A percentile compares a stretch with the other conserved stretches of the same genome.
These are phyloP conservation scores for Sarcodon sp. DNA, from an alignment of 768 basidiomycete genomes.

Conservation along the genomic window DNA sequence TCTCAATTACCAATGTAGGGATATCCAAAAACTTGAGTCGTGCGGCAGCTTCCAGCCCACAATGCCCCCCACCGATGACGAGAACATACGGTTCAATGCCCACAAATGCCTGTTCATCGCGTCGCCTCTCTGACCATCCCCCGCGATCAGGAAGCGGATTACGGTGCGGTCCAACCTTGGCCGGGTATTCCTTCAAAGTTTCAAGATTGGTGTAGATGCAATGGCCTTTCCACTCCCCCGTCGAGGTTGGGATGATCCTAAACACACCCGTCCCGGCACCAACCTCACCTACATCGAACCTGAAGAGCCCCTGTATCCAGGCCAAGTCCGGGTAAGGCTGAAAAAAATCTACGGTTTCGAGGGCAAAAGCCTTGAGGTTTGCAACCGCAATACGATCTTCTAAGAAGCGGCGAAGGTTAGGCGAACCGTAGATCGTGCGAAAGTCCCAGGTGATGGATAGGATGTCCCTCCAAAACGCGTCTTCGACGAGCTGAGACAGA, in stretches of 20 bases:
- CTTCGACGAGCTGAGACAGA: slow-evolving; percentile 18
- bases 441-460: slow-evolving; percentile 23
- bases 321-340: slow-evolving; percentile 14
- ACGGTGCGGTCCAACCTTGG: slow-evolving; percentile 21
- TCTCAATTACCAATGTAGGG: slow-evolving; percentile 46
- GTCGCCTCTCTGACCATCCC: slow-evolving; percentile 26
- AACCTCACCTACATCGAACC: slow-evolving; percentile 25
- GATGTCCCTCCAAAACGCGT: slow-evolving; percentile 19
- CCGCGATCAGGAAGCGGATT: slow-evolving; percentile 22
- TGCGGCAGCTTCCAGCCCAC: slow-evolving; percentile 45
- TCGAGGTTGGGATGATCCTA: slow-evolving; percentile 29
- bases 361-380: slow-evolving; percentile 8
- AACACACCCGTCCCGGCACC: slow-evolving; percentile 28
- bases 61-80: slow-evolving; percentile 38
- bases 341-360: slow-evolving; percentile 1
- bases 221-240: slow-evolving; percentile 33
- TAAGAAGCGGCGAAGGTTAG: slow-evolving; percentile 16
- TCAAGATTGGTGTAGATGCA: slow-evolving; percentile 39
- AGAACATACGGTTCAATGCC: slow-evolving; percentile 38
- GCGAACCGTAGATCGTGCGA: slow-evolving; percentile 20
- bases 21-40: slow-evolving; percentile 41
- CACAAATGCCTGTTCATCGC: slow-evolving; percentile 21
- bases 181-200: slow-evolving; percentile 32
- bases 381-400: slow-evolving; percentile 10
- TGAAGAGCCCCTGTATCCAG: slow-evolving; percentile 20